A percentile compares a stretch with the other conserved stretches of the same genome.
Conservation (phyloP, 2,329 filamentous ascomycete genomes). For the Aspergillus luchuensis region DNA sequence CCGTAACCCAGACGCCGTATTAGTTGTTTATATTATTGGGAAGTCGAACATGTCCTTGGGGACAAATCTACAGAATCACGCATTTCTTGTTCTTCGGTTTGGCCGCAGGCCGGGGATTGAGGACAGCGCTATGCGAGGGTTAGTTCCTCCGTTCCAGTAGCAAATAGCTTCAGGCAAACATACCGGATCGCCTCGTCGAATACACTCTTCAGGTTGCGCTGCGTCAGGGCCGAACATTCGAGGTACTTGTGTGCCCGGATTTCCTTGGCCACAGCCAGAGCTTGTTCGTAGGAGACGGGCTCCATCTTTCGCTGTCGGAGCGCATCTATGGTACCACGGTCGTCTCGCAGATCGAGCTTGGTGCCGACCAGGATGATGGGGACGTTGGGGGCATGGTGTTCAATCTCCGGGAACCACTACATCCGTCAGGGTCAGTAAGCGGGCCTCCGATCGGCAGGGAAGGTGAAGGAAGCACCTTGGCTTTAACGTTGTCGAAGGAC, state of each 20-base stretch:
- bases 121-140: conserved; percentile 44
- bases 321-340: conserved; percentile 76
- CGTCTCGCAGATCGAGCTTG: conserved; percentile 93
- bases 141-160: not conserved
- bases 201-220: conserved; percentile 95
- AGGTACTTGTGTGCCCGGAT: conserved; percentile 97
- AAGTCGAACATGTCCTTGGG: conserved; percentile 28
- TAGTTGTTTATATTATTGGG: conserved; percentile 41
- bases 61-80: conserved; percentile 44
- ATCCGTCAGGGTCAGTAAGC: conserved; percentile 13
- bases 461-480: conserved; percentile 69
- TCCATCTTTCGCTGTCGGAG: conserved; percentile 93
- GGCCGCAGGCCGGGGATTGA: conserved; percentile 50
- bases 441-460: not conserved
- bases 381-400: conserved; percentile 91
- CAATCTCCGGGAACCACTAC: conserved; percentile 96
- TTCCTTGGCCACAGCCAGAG: conserved; percentile 83
- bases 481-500: conserved; percentile 98
- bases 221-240: conserved; percentile 95
- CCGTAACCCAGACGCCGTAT: conserved; percentile 40
- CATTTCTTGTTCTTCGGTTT: conserved; percentile 52
- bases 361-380: conserved; percentile 97
- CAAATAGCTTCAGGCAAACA: conserved; percentile 34
- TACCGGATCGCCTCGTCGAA: conserved; percentile 99
- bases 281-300: conserved; percentile 93